These are phyloP conservation scores for Aspergillus aculeatinus DNA, from an alignment of 2,329 filamentous ascomycete species.

Conservation along the genomic window DNA sequence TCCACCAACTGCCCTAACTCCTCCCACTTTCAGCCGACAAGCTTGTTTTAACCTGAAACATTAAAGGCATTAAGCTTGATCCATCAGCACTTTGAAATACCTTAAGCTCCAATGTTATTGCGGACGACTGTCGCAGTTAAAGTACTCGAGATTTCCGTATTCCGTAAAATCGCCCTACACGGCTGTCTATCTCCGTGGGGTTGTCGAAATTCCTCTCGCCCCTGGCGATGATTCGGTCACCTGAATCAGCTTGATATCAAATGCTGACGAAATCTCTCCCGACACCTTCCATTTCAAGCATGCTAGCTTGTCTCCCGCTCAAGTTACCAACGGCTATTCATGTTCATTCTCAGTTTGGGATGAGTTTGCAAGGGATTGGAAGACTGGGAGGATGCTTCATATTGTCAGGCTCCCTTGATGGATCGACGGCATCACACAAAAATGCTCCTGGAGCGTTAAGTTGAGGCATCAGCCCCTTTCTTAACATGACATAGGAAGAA, in stretches of 20 bases:
- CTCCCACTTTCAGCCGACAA: background rate
- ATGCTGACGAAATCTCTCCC: background rate
- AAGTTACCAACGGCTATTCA: background rate
- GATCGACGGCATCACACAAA: background rate
- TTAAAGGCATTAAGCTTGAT: background rate
- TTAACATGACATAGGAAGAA: no score
- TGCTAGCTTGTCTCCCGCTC: background rate
- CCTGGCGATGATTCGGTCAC: no score
- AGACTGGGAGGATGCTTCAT: background rate
- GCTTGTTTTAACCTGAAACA: slow-evolving; percentile 5
- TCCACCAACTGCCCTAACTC: background rate
- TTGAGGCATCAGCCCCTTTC: background rate
- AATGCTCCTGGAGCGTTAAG: background rate
- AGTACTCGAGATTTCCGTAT: background rate
- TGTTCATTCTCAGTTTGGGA: no score
- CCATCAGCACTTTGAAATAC: background rate
- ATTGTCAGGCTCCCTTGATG: background rate
- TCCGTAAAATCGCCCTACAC: background rate
- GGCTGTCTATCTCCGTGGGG: background rate
- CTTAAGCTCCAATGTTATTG: background rate
- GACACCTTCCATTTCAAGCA: no score
- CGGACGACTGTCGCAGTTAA: background rate
- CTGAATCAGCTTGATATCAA: no score
- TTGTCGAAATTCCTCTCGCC: background rate
- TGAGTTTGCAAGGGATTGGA: background rate